Base-by-base conservation (phyloP, 2,329 filamentous ascomycete species). In the Talaromyces sp. region DNA sequence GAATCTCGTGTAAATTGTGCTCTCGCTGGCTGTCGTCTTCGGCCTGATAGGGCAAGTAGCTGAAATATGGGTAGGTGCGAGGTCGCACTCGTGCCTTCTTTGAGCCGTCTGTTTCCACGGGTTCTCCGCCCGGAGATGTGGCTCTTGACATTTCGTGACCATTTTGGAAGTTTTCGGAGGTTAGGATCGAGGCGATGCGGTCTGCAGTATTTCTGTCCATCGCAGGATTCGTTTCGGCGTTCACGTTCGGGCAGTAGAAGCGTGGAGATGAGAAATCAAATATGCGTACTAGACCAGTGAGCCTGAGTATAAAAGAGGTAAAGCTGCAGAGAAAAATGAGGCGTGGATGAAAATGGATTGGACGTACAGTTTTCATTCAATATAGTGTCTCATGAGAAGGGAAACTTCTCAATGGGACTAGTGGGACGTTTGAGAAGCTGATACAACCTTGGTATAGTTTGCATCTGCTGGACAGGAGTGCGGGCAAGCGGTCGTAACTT, bases 11-110 rank as follows among this genome's bases (percentile, higher is more conserved):
- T 56, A 99, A 83, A 68, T 93, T 92, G 60, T 84, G 85, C 75
- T 96, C 89, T 68, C 93, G 87, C 78, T 93, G 86, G 39, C 84
- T 77, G 68, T 94, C 90, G 74, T 90, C 88, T 78, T 99, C 96
- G 64, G 93, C 89, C 65, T 88, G 81, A 75, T 98, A 99, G 41
- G 96, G 96, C 60, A 99, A 86, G 74, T 95, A 90, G 70, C 89
- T 85, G 77, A 93, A 92, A 82, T 99, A 99, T 67, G 92, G 92
- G 77, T 95, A 99, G 33, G 95, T 97, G 68, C 95, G 88, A 41
- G 92, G 92, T 69, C 87, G 82, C 68, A 83, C 85, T 61, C 94
- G 89, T 75, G 93, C 91, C 69, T 90, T 82, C 67, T 84, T 83
- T 56, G 76, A 73, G 69, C 83, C 83, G 71, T 86, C 85, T 66